Conservation (phyloP, 1,284 basidiomycete species). For the Athelia psychrophila region DNA sequence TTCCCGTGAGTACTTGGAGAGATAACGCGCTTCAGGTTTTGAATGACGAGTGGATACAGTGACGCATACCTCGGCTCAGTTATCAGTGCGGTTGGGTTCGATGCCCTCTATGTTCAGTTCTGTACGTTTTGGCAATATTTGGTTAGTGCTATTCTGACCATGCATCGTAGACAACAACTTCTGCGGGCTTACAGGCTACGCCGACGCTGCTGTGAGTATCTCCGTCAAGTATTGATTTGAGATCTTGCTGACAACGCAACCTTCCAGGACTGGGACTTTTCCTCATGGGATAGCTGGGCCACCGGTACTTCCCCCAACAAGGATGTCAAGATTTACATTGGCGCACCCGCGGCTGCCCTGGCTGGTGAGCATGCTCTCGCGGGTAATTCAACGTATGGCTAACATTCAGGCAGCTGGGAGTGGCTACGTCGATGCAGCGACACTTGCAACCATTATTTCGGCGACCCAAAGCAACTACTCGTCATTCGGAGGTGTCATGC, state of each 20-base stretch:
- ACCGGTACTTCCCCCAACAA: slow-evolving; percentile 53
- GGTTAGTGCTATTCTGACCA: background rate
- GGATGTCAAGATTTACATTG: slow-evolving; percentile 62
- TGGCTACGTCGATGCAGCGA: slow-evolving; percentile 49
- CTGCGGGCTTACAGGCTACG: slow-evolving; percentile 44
- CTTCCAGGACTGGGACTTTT: slow-evolving; percentile 48
- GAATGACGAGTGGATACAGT: slow-evolving; percentile 31
- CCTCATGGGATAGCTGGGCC: slow-evolving; percentile 61
- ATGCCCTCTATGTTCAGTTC: slow-evolving; percentile 64
- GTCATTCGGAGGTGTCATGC: slow-evolving; percentile 70
- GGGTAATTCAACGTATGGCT: slow-evolving; percentile 2
- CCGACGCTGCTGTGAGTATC: slow-evolving; percentile 36
- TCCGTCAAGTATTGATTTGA: background rate
- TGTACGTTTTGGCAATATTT: slow-evolving; percentile 27
- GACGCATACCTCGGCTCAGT: slow-evolving; percentile 54
- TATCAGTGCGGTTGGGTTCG: slow-evolving; percentile 53
- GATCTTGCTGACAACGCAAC: background rate
- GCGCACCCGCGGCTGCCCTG: slow-evolving; percentile 49
- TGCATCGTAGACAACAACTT: slow-evolving; percentile 49
- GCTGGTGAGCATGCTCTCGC: slow-evolving; percentile 27
- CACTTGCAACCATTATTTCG: slow-evolving; percentile 41
- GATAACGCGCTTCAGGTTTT: too few species aligned
- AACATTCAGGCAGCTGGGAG: slow-evolving; percentile 26
- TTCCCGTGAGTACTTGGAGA: slow-evolving; percentile 33
- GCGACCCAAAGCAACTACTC: slow-evolving; percentile 47